Percentiles rank a stretch among this genome's conserved stretches.
These are phyloP conservation scores for Tylopilus intermedius DNA, from an alignment of 768 basidiomycete genomes.

Conservation along the genomic window DNA sequence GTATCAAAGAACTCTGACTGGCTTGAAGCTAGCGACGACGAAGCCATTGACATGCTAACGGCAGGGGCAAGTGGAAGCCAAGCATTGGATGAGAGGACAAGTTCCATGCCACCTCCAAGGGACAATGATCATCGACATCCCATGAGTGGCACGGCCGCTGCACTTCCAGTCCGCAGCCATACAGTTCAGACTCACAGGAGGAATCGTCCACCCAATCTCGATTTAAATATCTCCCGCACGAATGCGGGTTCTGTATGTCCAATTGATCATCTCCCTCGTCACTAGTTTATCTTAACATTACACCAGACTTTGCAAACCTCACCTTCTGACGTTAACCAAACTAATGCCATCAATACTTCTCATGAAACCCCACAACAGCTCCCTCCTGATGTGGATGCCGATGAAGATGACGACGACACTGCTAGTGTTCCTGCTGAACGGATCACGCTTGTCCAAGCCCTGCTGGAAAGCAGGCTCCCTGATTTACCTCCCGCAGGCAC, in stretches of 20 bases:
- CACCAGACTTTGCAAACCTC: constrained; percentile 57
- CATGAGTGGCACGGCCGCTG: constrained; percentile 11
- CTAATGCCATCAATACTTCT: constrained; percentile 18
- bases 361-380: constrained; percentile 31
- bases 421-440: constrained; percentile 44
- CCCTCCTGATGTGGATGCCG: constrained; percentile 38
- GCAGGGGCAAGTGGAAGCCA: constrained; percentile 79
- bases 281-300: constrained; percentile 56
- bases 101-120: constrained; percentile 37
- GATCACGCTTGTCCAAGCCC: constrained; percentile 67
- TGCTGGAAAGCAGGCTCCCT: constrained; percentile 76
- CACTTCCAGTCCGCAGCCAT: constrained; percentile 30
- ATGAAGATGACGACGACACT: constrained; percentile 55
- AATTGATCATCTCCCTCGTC: constrained; percentile 55
- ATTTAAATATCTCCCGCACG: constrained; percentile 45
- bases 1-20: constrained; percentile 60
- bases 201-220: constrained; percentile 63
- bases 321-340: constrained; percentile 29
- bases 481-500: constrained; percentile 69
- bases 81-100: constrained; percentile 79
- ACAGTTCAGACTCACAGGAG: constrained; percentile 37
- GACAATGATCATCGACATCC: constrained; percentile 20
- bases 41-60: constrained; percentile 78
- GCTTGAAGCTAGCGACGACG: constrained; percentile 78
- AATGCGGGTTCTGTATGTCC: constrained; percentile 32